Conservation (phyloP, 208 protist genomes). For the Vickermania ingenoplastis region DNA sequence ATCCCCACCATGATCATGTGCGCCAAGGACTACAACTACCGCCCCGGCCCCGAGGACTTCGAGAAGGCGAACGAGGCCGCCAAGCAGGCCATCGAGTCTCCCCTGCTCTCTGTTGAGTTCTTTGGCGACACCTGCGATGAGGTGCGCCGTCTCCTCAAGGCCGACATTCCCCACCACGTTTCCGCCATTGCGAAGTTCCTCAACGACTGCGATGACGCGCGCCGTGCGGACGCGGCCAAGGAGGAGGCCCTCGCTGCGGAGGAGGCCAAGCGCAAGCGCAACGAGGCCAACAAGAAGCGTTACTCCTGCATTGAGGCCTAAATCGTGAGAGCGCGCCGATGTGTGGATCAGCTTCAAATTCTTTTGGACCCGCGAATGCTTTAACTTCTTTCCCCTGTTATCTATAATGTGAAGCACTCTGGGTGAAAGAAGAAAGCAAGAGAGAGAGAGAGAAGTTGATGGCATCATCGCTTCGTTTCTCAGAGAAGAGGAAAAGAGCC, state of each 20-base stretch:
- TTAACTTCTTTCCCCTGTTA: too few relatives aligned
- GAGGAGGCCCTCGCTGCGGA: slow-evolving; percentile 12
- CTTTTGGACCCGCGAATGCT: too few relatives aligned
- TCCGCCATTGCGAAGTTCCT: slow-evolving; percentile 39
- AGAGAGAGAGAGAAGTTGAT: too few relatives aligned
- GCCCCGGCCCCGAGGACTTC: slow-evolving; percentile 14
- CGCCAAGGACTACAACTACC: slow-evolving; percentile 47
- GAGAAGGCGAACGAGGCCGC: slow-evolving; percentile 14
- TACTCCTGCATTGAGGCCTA: slow-evolving; percentile 7
- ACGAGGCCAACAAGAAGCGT: slow-evolving; percentile 13
- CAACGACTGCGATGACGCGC: slow-evolving; percentile 17
- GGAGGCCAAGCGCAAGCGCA: slow-evolving; percentile 20
- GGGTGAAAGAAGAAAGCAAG: too few relatives aligned
- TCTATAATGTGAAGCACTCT: too few relatives aligned
- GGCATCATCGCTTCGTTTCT: too few relatives aligned
- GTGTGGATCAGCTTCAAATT: too few relatives aligned
- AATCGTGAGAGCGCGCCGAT: not conserved
- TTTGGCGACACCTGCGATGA: slow-evolving; percentile 65
- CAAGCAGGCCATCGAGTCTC: slow-evolving; percentile 15
- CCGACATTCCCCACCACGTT: slow-evolving; percentile 20
- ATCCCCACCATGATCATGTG: slow-evolving; percentile 54
- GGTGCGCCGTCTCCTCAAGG: slow-evolving; percentile 42
- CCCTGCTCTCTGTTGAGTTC: slow-evolving; percentile 26
- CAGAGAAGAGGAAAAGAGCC: too few relatives aligned
- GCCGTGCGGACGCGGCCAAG: slow-evolving; percentile 12